Evolutionary conservation across 495 filamentous ascomycete species (phyloP).

Genomic region (Xylaria venustula): DNA sequence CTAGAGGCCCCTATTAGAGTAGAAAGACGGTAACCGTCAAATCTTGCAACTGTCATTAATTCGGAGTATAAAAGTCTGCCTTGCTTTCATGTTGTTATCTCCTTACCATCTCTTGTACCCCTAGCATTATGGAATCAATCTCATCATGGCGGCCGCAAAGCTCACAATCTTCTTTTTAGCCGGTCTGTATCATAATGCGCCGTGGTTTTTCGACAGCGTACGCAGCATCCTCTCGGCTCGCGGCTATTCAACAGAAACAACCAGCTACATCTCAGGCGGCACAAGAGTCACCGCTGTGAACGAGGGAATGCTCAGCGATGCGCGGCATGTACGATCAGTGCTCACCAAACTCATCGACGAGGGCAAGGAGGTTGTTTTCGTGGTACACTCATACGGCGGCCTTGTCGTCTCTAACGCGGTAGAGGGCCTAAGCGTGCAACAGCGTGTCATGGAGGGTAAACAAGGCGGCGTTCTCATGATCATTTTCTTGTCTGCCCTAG

Average conservation of each 20-base stretch:
- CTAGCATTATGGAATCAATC: too few relatives aligned
- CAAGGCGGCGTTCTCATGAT: slow-evolving; percentile 37
- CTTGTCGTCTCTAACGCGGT: slow-evolving; percentile 34
- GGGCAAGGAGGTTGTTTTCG: slow-evolving; percentile 30
- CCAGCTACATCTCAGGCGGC: slow-evolving; percentile 37
- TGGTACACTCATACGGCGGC: slow-evolving; percentile 47
- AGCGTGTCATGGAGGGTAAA: slow-evolving; percentile 19
- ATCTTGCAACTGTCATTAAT: too few relatives aligned
- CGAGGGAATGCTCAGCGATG: slow-evolving; percentile 19
- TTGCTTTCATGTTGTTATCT: too few relatives aligned
- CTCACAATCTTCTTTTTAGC: too few relatives aligned
- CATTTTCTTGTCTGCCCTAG: slow-evolving; percentile 31
- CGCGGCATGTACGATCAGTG: background rate
- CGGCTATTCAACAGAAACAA: slow-evolving; percentile 28
- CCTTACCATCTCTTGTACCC: too few relatives aligned
- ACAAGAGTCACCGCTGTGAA: slow-evolving; percentile 15
- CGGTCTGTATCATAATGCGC: too few relatives aligned
- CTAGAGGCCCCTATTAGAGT: too few relatives aligned
- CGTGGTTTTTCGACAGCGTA: too few relatives aligned
- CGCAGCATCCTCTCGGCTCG: slow-evolving; percentile 1
- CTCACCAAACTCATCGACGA: slow-evolving; percentile 21
- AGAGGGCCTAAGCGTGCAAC: slow-evolving; percentile 22
- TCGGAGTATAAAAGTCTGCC: too few relatives aligned
- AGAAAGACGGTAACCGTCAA: too few relatives aligned
- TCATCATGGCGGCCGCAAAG: too few relatives aligned